Evolutionary conservation across 306 rosid genomes (phyloP).

Genomic region (Adenanthera pavonina): DNA sequence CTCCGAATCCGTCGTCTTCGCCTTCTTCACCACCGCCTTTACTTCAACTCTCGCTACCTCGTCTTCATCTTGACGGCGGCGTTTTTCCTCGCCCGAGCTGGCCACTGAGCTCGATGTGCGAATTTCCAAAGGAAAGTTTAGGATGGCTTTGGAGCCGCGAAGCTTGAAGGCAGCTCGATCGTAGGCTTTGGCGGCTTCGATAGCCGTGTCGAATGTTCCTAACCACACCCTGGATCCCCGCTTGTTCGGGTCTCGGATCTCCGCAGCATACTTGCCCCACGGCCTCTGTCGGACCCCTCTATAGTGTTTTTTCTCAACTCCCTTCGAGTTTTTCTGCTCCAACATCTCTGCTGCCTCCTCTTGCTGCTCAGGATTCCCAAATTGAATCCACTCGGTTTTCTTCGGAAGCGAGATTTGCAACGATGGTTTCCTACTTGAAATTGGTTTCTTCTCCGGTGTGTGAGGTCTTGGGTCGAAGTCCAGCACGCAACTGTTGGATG

Average conservation of each 20-base stretch:
- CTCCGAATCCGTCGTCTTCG: slow-evolving; percentile 42
- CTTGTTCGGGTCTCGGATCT: slow-evolving; percentile 82
- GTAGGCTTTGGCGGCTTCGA: slow-evolving; percentile 87
- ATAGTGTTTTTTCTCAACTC: slow-evolving; percentile 49
- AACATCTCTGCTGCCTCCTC: not conserved
- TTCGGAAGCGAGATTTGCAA: slow-evolving; percentile 64
- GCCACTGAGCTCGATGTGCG: slow-evolving; percentile 8
- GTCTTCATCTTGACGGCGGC: slow-evolving; percentile 49
- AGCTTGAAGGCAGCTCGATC: slow-evolving; percentile 82
- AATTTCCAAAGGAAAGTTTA: slow-evolving; percentile 76
- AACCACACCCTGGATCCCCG: slow-evolving; percentile 85
- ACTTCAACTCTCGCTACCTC: slow-evolving; percentile 38
- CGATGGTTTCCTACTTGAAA: slow-evolving; percentile 54
- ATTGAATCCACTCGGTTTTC: slow-evolving; percentile 72
- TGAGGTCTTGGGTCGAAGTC: slow-evolving; percentile 32
- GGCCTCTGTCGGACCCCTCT: slow-evolving; percentile 82
- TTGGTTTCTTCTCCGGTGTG: slow-evolving; percentile 16
- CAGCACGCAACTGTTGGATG: slow-evolving; percentile 1
- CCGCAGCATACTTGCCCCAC: slow-evolving; percentile 92
- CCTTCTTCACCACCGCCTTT: slow-evolving; percentile 56
- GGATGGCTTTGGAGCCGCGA: slow-evolving; percentile 84
- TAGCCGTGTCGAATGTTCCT: slow-evolving; percentile 80
- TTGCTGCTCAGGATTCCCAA: slow-evolving; percentile 41
- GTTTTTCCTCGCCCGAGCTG: slow-evolving; percentile 42
- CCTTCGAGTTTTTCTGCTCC: slow-evolving; percentile 13